Conservation (phyloP, 805 yeast species). For the Teunomyces aglyptinius region DNA sequence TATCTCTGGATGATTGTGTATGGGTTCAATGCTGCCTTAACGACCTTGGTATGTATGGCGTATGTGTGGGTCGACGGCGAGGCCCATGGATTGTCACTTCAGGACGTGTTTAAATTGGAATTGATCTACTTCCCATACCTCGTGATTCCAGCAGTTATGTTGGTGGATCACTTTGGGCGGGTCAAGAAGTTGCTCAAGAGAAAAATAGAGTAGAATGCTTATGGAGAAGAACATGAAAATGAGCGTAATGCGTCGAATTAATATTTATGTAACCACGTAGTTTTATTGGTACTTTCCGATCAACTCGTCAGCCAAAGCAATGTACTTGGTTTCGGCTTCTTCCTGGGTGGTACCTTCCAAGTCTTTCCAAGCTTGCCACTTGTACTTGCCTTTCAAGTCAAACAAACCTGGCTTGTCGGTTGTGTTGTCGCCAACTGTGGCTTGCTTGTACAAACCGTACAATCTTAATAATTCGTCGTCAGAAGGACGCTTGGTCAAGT, state of each 20-base stretch:
- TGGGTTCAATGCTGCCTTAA: conserved; percentile 79
- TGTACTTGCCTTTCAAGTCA: conserved; percentile 92
- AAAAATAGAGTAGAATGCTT: not conserved
- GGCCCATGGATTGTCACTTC: conserved; percentile 31
- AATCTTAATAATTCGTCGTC: conserved; percentile 85
- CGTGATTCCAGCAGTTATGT: conserved; percentile 58
- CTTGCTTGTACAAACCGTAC: conserved; percentile 94
- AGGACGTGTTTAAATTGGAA: conserved; percentile 44
- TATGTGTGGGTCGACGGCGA: conserved; percentile 41
- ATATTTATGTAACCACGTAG: not conserved
- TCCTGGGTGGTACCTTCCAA: conserved; percentile 82
- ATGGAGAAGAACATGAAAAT: too few relatives aligned
- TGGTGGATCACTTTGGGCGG: conserved; percentile 40
- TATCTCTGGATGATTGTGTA: conserved; percentile 51
- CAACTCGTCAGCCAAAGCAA: conserved; percentile 64
- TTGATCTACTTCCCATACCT: conserved; percentile 70
- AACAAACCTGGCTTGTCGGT: conserved; percentile 88
- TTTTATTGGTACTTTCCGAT: conserved; percentile 41
- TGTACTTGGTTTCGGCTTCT: conserved; percentile 85
- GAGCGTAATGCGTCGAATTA: not conserved
- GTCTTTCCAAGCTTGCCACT: conserved; percentile 96
- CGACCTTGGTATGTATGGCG: conserved; percentile 73
- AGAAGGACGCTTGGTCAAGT: conserved; percentile 70
- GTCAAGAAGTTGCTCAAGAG: not conserved
- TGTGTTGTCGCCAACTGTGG: conserved; percentile 91